These are phyloP conservation scores for Claviceps monticola DNA, from an alignment of 2,329 filamentous ascomycete species.

Conservation along the genomic window DNA sequence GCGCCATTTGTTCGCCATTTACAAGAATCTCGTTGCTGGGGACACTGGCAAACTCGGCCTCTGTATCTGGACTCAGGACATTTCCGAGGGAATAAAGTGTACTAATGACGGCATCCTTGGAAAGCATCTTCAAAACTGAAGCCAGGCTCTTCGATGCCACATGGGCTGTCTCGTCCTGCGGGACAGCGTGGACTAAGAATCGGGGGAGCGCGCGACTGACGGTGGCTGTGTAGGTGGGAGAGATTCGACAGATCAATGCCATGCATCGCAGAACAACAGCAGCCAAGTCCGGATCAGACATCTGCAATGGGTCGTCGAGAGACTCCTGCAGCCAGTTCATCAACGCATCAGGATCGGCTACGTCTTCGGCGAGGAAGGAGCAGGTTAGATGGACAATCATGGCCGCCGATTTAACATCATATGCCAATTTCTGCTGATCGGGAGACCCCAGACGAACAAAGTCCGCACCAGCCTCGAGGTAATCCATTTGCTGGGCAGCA, in stretches of 20 bases:
- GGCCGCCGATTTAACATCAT: slow-evolving; percentile 70
- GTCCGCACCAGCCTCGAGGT: slow-evolving; percentile 79
- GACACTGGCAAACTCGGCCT: slow-evolving; percentile 39
- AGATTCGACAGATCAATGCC: slow-evolving; percentile 66
- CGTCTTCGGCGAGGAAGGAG: slow-evolving; percentile 65
- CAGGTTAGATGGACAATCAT: slow-evolving; percentile 79
- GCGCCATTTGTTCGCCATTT: slow-evolving; percentile 23
- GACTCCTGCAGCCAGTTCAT: slow-evolving; percentile 78
- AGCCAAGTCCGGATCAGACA: slow-evolving; percentile 66
- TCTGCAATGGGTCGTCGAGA: slow-evolving; percentile 64
- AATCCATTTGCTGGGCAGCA: slow-evolving; percentile 68
- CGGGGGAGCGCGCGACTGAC: slow-evolving; percentile 70
- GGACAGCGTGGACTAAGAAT: slow-evolving; percentile 74
- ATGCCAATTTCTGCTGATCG: slow-evolving; percentile 77
- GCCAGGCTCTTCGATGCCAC: slow-evolving; percentile 78
- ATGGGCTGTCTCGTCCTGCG: slow-evolving; percentile 52
- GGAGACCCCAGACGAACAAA: slow-evolving; percentile 69
- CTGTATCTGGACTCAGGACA: slow-evolving; percentile 63
- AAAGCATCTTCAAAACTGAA: slow-evolving; percentile 65
- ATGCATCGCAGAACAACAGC: slow-evolving; percentile 68
- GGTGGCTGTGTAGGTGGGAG: slow-evolving; percentile 56
- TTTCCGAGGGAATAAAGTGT: slow-evolving; percentile 96
- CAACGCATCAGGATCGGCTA: slow-evolving; percentile 64
- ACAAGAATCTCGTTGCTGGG: slow-evolving; percentile 28
- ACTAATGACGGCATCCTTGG: slow-evolving; percentile 86